Conservation (phyloP, 208 protist species). For the Leishmania martiniquensis region DNA sequence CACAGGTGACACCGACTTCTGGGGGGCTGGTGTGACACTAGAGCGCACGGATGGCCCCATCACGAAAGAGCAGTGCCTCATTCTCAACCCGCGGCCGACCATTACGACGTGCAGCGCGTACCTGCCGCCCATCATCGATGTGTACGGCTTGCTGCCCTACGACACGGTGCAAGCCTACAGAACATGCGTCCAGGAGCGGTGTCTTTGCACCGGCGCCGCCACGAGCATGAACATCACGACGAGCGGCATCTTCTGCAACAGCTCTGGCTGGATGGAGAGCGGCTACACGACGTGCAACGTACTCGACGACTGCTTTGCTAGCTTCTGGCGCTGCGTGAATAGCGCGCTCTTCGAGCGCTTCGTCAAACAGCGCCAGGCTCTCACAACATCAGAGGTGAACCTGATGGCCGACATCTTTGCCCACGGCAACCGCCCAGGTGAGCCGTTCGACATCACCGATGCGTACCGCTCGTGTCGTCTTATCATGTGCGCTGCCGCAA, state of each 20-base stretch:
- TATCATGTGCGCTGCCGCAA: constrained; percentile 45
- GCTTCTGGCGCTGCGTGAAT: constrained; percentile 55
- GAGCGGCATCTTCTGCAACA: constrained; percentile 45
- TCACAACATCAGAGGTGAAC: constrained; percentile 21
- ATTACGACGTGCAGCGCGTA: constrained; percentile 40
- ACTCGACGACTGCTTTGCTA: constrained; percentile 48
- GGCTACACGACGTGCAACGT: constrained; percentile 53
- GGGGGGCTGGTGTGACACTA: not conserved
- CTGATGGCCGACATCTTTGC: constrained; percentile 30
- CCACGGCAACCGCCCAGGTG: constrained; percentile 43
- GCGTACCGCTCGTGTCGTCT: constrained; percentile 42
- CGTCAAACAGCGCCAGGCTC: not conserved
- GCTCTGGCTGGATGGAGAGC: constrained; percentile 37
- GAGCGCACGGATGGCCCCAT: constrained; percentile 39
- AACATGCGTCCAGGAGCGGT: constrained; percentile 53
- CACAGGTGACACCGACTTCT: not conserved
- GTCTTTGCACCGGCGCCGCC: constrained; percentile 38
- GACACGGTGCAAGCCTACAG: constrained; percentile 34
- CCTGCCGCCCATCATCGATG: constrained; percentile 27
- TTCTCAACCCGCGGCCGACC: constrained; percentile 46
- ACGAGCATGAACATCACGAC: constrained; percentile 28
- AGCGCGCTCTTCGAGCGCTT: constrained; percentile 21
- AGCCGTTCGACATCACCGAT: constrained; percentile 45
- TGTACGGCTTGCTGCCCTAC: constrained; percentile 44
- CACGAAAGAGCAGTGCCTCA: constrained; percentile 34